Evolutionary conservation across 140 eudicot genomes (phyloP).

Genomic region (Bidens hawaiensis): DNA sequence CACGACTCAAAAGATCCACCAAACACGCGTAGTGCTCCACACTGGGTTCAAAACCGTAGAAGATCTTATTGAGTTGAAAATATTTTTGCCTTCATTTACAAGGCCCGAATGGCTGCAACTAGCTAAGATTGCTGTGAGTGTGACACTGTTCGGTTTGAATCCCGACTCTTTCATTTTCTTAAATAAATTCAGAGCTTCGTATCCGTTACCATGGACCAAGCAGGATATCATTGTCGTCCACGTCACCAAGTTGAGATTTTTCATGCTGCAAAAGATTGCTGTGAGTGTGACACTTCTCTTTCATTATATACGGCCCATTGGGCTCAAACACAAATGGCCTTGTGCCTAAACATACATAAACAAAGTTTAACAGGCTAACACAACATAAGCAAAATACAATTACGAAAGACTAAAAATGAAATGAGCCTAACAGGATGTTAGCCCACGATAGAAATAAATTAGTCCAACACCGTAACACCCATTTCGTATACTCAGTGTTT

Average conservation of each 20-base stretch:
- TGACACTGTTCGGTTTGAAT: conserved; percentile 21
- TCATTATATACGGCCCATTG: too few relatives aligned
- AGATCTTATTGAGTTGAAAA: conserved; percentile 14
- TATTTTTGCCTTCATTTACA: conserved; percentile 12
- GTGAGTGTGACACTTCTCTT: too few relatives aligned
- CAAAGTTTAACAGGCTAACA: too few relatives aligned
- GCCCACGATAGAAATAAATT: too few relatives aligned
- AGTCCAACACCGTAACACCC: too few relatives aligned
- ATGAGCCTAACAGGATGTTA: too few relatives aligned
- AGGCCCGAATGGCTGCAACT: conserved; percentile 34
- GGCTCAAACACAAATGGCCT: too few relatives aligned
- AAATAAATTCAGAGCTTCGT: conserved; percentile 15
- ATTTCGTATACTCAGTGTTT: too few relatives aligned
- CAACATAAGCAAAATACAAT: too few relatives aligned
- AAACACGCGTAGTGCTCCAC: conserved; percentile 27
- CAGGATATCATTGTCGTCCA: conserved; percentile 32
- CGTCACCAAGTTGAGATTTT: conserved; percentile 19
- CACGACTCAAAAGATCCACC: conserved; percentile 26
- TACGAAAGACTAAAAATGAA: too few relatives aligned
- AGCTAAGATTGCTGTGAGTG: conserved; percentile 18
- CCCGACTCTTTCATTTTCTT: conserved; percentile 11
- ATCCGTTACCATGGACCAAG: conserved; percentile 15
- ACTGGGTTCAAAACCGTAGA: conserved; percentile 19
- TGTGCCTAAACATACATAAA: too few relatives aligned
- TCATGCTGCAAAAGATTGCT: conserved; percentile 6